A percentile compares a stretch with the other conserved stretches of the same genome.
phyloP scores from a whole-genome alignment of 768 basidiomycete genomes.

The Mycena olivaceomarginata region DNA sequence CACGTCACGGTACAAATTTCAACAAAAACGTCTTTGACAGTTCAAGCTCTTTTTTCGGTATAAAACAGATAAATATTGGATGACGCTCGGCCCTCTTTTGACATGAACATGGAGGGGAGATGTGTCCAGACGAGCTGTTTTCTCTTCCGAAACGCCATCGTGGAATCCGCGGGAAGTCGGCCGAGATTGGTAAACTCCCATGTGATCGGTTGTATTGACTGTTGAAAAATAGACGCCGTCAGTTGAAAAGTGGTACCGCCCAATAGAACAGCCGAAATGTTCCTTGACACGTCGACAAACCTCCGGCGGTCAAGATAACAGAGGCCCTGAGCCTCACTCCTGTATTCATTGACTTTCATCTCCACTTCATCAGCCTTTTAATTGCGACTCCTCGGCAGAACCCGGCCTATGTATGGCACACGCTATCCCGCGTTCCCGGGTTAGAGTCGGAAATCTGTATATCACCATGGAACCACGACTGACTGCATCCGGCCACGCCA shows the following conservation, averaged over 20 bases:
- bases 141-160: constrained; percentile 18
- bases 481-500: neutral
- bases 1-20: constrained; percentile 15
- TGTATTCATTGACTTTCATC: too few relatives aligned
- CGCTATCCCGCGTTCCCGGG: neutral
- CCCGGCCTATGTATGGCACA: neutral
- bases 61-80: neutral
- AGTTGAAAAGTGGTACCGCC: constrained; percentile 2
- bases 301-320: neutral
- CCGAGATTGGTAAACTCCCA: constrained; percentile 31
- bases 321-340: neutral
- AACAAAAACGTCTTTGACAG: constrained; percentile 9
- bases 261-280: neutral
- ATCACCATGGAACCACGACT: constrained; percentile 15
- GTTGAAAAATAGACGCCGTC: constrained; percentile 25
- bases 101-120: neutral
- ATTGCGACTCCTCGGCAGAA: neutral
- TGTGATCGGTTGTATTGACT: constrained; percentile 24
- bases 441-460: neutral
- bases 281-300: neutral
- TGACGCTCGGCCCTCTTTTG: neutral
- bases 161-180: neutral
- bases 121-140: neutral
- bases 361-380: neutral
- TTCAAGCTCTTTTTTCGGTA: neutral